These are phyloP conservation scores for Fonsecaea monophora DNA, from an alignment of 2,329 filamentous ascomycete genomes.

Conservation along the genomic window DNA sequence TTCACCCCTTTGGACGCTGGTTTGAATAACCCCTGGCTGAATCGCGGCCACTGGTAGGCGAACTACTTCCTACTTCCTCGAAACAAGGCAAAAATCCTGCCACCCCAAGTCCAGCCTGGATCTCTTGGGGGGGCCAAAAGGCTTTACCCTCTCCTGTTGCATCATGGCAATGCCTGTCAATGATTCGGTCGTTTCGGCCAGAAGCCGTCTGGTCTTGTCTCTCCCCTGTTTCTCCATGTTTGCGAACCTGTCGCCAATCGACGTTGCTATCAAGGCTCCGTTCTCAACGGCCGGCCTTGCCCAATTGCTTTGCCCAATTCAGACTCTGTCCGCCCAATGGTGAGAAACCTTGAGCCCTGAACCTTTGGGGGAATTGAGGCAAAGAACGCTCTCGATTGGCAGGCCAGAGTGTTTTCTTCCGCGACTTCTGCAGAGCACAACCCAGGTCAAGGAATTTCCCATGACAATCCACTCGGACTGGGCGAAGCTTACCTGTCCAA, in stretches of 20 bases:
- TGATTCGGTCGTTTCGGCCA: slow-evolving; percentile 21
- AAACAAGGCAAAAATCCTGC: slow-evolving; percentile 11
- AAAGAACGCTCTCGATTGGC: slow-evolving; percentile 10
- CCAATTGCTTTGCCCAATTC: slow-evolving; percentile 26
- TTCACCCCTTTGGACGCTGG: slow-evolving; percentile 2
- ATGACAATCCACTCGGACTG: slow-evolving; percentile 5
- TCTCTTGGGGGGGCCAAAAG: background rate
- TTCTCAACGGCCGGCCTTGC: slow-evolving; percentile 28
- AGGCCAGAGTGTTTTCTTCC: slow-evolving; percentile 14
- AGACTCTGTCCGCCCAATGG: slow-evolving; percentile 29
- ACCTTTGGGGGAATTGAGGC: background rate
- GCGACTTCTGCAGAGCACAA: slow-evolving; percentile 26
- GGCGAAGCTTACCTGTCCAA: slow-evolving; percentile 29
- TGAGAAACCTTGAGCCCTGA: slow-evolving; percentile 23
- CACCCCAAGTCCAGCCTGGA: background rate
- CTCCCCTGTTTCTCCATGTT: slow-evolving; percentile 36
- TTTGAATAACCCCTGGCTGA: slow-evolving; percentile 9
- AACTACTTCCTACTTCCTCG: slow-evolving; percentile 3
- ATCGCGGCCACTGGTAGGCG: background rate
- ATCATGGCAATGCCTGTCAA: slow-evolving; percentile 1
- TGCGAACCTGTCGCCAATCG: slow-evolving; percentile 31
- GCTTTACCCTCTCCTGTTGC: background rate
- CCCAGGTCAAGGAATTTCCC: slow-evolving; percentile 15
- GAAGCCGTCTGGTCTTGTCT: slow-evolving; percentile 23
- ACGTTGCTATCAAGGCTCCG: slow-evolving; percentile 18